A percentile compares a stretch with the other conserved stretches of the same genome.
Conservation (phyloP, 306 rosid species). For the Elaeagnus macrophylla region DNA sequence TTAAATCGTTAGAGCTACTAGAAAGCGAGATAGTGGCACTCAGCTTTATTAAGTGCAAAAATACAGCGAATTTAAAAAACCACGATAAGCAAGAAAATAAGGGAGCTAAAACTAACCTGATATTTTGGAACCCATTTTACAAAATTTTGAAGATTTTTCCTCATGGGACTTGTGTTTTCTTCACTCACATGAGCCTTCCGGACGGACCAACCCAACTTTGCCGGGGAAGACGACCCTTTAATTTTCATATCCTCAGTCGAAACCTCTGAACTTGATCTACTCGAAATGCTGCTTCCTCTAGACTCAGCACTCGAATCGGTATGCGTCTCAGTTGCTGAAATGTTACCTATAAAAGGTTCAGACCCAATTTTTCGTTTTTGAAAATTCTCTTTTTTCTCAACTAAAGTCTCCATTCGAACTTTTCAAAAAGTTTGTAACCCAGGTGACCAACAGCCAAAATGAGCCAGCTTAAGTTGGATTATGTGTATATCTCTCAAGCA, state of each 20-base stretch:
- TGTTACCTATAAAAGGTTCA: conserved; percentile 20
- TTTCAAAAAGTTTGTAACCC: conserved; percentile 24
- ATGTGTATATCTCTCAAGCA: conserved; percentile 19
- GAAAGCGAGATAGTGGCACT: no score
- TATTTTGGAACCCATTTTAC: conserved; percentile 31
- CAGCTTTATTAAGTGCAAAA: no score
- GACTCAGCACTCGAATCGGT: conserved; percentile 56
- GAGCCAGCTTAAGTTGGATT: conserved; percentile 23
- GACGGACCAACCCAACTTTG: conserved; percentile 89
- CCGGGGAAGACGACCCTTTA: conserved; percentile 47
- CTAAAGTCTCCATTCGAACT: conserved; percentile 52
- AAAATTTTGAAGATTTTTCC: conserved; percentile 25
- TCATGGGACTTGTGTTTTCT: conserved; percentile 29
- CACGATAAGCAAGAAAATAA: no score
- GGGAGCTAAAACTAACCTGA: conserved; percentile 41
- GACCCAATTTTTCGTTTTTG: conserved; percentile 35
- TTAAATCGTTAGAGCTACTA: no score
- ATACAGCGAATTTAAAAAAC: no score
- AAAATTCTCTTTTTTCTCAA: conserved; percentile 24
- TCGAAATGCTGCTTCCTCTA: conserved; percentile 40
- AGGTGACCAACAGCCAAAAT: conserved; percentile 24
- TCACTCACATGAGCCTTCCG: conserved; percentile 53
- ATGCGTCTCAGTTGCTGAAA: conserved; percentile 30
- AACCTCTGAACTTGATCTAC: conserved; percentile 47
- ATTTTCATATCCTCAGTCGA: conserved; percentile 41